Evolutionary conservation across 352 stramenopile genomes (phyloP).

Genomic region (Globisporangium middletonii): DNA sequence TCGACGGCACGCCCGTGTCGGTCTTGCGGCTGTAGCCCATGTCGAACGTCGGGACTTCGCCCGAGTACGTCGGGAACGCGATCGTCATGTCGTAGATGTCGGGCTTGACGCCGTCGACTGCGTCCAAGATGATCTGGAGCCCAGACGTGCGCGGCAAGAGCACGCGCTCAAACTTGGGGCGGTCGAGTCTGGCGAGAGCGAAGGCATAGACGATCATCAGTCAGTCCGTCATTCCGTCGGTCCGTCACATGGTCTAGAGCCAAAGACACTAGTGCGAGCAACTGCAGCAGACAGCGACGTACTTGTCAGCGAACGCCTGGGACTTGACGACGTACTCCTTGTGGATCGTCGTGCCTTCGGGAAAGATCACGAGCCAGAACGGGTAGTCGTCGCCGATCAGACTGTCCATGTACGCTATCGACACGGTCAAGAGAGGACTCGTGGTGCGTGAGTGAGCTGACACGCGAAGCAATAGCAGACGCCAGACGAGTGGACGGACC

Average conservation of each 20-base stretch:
- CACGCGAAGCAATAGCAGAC: too few species aligned
- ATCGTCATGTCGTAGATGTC: conserved; percentile 94
- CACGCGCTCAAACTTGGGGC: conserved; percentile 88
- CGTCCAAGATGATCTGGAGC: conserved; percentile 90
- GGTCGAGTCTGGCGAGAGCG: conserved; percentile 22
- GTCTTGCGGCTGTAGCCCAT: conserved; percentile 85
- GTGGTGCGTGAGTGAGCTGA: too few species aligned
- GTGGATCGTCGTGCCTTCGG: conserved; percentile 90
- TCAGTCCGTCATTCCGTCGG: too few species aligned
- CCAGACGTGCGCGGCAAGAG: conserved; percentile 90
- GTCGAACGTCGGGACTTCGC: conserved; percentile 82
- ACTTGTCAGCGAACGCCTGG: conserved; percentile 85
- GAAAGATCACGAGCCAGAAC: conserved; percentile 89
- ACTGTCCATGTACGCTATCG: conserved; percentile 58
- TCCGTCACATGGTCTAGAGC: too few species aligned
- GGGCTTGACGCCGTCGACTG: conserved; percentile 72
- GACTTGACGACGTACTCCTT: conserved; percentile 85
- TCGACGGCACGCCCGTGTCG: conserved; percentile 80
- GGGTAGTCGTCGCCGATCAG: conserved; percentile 81
- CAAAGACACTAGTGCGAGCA: conserved; percentile 1
- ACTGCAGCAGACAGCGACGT: conserved; percentile 14
- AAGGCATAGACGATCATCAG: too few species aligned
- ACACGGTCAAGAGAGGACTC: too few species aligned
- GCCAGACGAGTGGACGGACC: conserved; percentile 8
- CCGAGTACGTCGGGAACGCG: conserved; percentile 77